Percentiles rank a stretch among this genome's conserved stretches.
These are phyloP conservation scores for Saccharomycopsis javanensis DNA, from an alignment of 805 yeast species.

Conservation along the genomic window DNA sequence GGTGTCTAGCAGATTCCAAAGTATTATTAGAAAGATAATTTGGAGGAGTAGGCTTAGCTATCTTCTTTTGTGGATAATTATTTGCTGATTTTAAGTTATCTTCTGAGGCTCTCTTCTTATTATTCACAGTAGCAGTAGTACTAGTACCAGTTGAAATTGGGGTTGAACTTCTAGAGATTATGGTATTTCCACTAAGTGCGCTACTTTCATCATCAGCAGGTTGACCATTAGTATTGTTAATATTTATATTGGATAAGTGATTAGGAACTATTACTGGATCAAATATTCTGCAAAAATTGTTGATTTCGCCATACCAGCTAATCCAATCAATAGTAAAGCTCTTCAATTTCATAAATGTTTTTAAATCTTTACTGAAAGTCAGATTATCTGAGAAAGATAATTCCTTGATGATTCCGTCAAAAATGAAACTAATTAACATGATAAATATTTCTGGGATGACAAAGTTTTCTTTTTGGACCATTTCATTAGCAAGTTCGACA, in stretches of 20 bases:
- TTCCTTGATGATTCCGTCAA: not conserved
- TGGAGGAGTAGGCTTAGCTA: not conserved
- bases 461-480: not conserved
- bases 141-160: not conserved
- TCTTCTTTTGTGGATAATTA: not conserved
- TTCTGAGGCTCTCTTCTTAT: not conserved
- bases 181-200: not conserved
- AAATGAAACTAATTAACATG: not conserved
- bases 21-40: not conserved
- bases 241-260: not conserved
- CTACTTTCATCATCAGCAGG: not conserved
- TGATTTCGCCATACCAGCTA: constrained; percentile 15
- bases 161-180: not conserved
- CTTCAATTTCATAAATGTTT: constrained; percentile 42
- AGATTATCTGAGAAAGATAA: constrained; percentile 61
- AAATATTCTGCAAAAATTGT: constrained; percentile 7
- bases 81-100: not conserved
- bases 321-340: constrained; percentile 4
- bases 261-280: not conserved
- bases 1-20: not conserved
- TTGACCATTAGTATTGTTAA: not conserved
- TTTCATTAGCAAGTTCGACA: not conserved
- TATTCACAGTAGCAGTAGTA: not conserved
- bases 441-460: not conserved
- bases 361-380: constrained; percentile 74